A percentile compares a stretch with the other conserved stretches of the same genome.
These are phyloP conservation scores for Blastocladiella britannica DNA, from an alignment of 192 early-diverging fungal species.

Conservation along the genomic window DNA sequence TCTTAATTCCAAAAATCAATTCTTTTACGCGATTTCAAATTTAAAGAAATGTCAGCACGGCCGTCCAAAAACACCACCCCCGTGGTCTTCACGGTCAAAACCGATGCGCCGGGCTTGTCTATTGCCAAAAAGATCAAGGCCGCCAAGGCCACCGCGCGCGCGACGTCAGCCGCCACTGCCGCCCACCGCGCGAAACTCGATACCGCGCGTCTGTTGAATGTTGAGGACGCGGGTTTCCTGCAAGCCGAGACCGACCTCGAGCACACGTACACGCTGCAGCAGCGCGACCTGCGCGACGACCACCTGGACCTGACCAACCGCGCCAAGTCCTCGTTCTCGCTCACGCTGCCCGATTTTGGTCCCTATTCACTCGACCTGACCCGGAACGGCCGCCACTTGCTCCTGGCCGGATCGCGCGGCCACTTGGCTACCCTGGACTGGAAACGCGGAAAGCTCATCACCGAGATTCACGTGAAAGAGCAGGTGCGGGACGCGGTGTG, in stretches of 20 bases:
- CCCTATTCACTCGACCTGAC: constrained; percentile 83
- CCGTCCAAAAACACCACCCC: too few species aligned
- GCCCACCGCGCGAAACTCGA: background rate
- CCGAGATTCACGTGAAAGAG: constrained; percentile 72
- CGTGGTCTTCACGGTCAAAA: too few species aligned
- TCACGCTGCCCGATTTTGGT: constrained; percentile 57
- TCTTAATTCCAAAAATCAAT: too few species aligned
- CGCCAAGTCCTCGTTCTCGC: constrained; percentile 46
- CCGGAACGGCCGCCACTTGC: constrained; percentile 52
- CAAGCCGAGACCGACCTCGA: constrained; percentile 70
- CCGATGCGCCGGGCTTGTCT: too few species aligned
- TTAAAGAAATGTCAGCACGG: too few species aligned
- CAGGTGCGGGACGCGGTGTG: constrained; percentile 75
- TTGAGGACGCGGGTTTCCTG: constrained; percentile 55
- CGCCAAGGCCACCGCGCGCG: constrained; percentile 6
- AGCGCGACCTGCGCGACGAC: constrained; percentile 34
- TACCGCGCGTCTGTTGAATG: constrained; percentile 25
- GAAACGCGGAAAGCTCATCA: constrained; percentile 49
- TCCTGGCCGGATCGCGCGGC: constrained; percentile 60
- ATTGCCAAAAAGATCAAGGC: background rate
- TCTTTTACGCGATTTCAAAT: too few species aligned
- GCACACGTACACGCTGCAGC: constrained; percentile 66
- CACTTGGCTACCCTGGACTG: constrained; percentile 85
- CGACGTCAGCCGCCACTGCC: constrained; percentile 2
- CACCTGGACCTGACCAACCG: constrained; percentile 52